These are phyloP conservation scores for Forsythia viridissima DNA, from an alignment of 257 asterid species.

Conservation along the genomic window DNA sequence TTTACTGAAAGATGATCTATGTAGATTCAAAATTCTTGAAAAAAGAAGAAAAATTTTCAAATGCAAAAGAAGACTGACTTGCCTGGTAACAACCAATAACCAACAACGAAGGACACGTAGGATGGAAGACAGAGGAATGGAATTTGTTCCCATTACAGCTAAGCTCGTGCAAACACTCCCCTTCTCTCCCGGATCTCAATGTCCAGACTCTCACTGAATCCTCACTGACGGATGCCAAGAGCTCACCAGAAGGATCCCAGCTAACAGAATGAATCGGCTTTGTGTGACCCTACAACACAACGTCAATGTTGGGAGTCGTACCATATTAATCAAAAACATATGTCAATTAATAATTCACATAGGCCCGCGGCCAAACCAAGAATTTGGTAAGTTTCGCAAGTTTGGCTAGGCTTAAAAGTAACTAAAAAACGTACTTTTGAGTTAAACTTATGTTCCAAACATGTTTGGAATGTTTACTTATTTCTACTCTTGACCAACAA, in stretches of 20 bases:
- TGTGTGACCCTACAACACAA: constrained; percentile 60
- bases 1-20: too few species aligned
- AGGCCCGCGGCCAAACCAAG: too few species aligned
- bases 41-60: background rate
- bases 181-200: constrained; percentile 74
- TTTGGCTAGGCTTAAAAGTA: too few species aligned
- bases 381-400: too few species aligned
- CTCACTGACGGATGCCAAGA: constrained; percentile 84
- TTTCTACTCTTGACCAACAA: too few species aligned
- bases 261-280: constrained; percentile 67
- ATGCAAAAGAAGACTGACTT: constrained; percentile 24
- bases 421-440: too few species aligned
- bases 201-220: constrained; percentile 89
- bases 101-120: constrained; percentile 71
- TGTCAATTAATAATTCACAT: too few species aligned
- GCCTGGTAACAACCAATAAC: constrained; percentile 96
- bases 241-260: constrained; percentile 94
- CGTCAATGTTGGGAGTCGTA: too few species aligned
- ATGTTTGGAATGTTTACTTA: too few species aligned
- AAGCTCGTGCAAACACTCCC: constrained; percentile 79
- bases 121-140: constrained; percentile 91
- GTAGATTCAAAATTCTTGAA: too few species aligned
- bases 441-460: too few species aligned
- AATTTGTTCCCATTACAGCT: constrained; percentile 87
- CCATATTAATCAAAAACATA: too few species aligned